Evolutionary conservation across 2,329 filamentous ascomycete species (phyloP).

Genomic region (Ceratocystis diversiconidia): DNA sequence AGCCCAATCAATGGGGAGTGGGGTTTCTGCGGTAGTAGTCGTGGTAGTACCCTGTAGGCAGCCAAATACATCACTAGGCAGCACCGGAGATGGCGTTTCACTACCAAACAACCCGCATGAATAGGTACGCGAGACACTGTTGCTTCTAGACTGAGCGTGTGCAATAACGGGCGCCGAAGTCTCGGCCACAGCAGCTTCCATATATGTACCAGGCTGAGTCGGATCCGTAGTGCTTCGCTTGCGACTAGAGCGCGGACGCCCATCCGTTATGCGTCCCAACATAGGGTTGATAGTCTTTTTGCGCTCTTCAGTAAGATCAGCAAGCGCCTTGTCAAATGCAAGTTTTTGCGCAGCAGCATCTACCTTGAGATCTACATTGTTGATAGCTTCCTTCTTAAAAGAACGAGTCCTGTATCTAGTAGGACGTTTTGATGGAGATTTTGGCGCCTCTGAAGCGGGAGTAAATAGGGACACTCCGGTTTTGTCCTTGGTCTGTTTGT

Average conservation of each 20-base stretch:
- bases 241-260: conserved; percentile 2
- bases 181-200: neutral
- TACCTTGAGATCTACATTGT: neutral
- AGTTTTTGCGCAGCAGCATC: conserved; percentile 9
- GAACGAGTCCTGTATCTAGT: conserved; percentile 6
- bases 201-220: neutral
- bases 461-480: neutral
- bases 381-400: neutral
- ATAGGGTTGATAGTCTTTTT: conserved; percentile 16
- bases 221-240: conserved; percentile 3
- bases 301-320: conserved; percentile 14
- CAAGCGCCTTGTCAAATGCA: conserved; percentile 17
- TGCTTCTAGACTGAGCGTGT: neutral
- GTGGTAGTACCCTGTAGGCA: neutral
- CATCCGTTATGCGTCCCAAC: conserved; percentile 16
- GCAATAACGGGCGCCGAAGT: neutral
- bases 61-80: neutral
- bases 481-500: conserved; percentile 9
- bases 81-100: neutral
- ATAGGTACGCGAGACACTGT: conserved; percentile 1
- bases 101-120: conserved; percentile 3
- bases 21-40: neutral
- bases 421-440: conserved; percentile 4
- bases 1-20: neutral
- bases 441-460: neutral